Conservation (phyloP, 768 basidiomycete species). For the Phylloporus arenicola region DNA sequence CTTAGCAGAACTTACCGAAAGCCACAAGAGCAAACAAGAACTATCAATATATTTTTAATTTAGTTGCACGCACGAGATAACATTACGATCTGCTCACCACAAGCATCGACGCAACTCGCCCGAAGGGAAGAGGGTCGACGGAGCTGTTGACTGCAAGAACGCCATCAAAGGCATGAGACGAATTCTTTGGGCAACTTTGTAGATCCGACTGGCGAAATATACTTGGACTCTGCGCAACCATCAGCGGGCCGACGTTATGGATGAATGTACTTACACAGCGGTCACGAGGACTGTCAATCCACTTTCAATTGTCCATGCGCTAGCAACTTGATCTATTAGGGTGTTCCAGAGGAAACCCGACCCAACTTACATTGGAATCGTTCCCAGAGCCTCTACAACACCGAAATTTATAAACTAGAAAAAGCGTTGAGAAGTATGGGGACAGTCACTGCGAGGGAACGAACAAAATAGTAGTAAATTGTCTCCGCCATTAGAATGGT, state of each 20-base stretch:
- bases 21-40: slow-evolving; percentile 6
- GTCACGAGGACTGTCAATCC: slow-evolving; percentile 13
- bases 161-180: not conserved
- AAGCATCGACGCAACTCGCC: slow-evolving; percentile 8
- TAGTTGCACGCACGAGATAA: not conserved
- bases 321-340: slow-evolving; percentile 2
- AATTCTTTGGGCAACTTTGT: not conserved
- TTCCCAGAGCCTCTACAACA: slow-evolving; percentile 1
- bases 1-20: slow-evolving; percentile 6
- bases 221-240: slow-evolving; percentile 7
- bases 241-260: not conserved
- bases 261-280: slow-evolving; percentile 7
- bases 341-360: not conserved
- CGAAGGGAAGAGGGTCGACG: slow-evolving; percentile 6
- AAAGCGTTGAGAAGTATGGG: not conserved
- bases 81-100: slow-evolving; percentile 3
- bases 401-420: slow-evolving; percentile 13
- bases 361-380: slow-evolving; percentile 8
- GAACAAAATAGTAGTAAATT: slow-evolving; percentile 17
- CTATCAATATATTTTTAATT: slow-evolving; percentile 1
- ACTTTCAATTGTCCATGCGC: slow-evolving; percentile 16
- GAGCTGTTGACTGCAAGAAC: slow-evolving; percentile 3
- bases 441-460: not conserved
- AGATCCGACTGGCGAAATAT: slow-evolving; percentile 11
- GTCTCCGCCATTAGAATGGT: slow-evolving; percentile 15